Evolutionary conservation across 1,284 basidiomycete species (phyloP), one percentile per base, ranked within the genome.

Genomic region (Phaffia rhodozyma): DNA sequence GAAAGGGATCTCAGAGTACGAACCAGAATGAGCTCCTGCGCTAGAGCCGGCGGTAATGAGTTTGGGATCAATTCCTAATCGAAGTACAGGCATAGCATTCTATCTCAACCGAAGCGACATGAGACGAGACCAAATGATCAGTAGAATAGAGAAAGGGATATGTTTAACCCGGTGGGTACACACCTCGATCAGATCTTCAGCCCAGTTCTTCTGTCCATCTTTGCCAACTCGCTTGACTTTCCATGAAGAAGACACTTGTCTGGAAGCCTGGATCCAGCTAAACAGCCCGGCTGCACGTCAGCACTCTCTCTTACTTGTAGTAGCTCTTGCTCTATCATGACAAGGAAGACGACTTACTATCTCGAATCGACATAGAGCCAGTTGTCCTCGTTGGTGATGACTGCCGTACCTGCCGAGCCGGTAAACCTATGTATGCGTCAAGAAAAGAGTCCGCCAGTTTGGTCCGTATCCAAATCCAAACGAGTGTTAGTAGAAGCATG

Each of bases 11-110:
- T 6, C 11, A 1, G 49, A 3, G 18, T 7, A 54, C 27, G 16
- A 9, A 47, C 60, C 53, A 23, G 55, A 61, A 30, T 64, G 64
- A 20, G 30, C 56, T 27, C 68, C 71, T 63, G 38, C 38, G 38
- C 69, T 53, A 11, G 63, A 25, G 71, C 87, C 83, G 70, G 87
- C 83, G 3, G 89, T 83, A 66, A 94, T 79, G 78, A 94, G 85
- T 32, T 89, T 86, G 11, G 91, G 90, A 75, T 97, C 93, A 62
- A 96, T 82, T 18, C 92, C 92, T 62, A 96, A 83, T 67, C 84
- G 80, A 30, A 79, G 29, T n/a, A 55, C 54, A 55, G 23, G n/a
- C 21, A 32, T n/a, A 30, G 54, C 54, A 29, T 29, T 55, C 54
- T 55, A 34, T n/a, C 27, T 29, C 21, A 29, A n/a, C 13, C 63